Base-by-base conservation (phyloP, 164 flowering plant genomes). In the Magnolia sinica region DNA sequence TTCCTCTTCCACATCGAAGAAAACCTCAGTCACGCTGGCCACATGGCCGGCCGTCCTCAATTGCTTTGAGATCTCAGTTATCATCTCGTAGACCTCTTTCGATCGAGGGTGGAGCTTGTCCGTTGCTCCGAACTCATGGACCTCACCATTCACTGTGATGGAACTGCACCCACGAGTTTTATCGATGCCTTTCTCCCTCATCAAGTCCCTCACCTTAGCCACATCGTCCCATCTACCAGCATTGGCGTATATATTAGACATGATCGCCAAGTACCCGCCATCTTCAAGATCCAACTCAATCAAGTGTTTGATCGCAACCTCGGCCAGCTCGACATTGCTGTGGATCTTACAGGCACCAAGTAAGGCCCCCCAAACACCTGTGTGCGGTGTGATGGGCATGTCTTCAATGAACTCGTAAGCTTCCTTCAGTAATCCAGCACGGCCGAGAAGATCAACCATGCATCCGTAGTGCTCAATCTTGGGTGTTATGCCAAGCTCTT, bases 191-290 rank as follows among this genome's bases (percentile, higher is more conserved):
- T 76, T 82, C 73, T 82, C 73, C 9, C 63, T 77, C 83, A 84
- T 82, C 78, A 84, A 65, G 58, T 78, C 52, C 70, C 87, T 79
- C 58, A 78, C 73, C 70, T 68, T 80, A 3, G 76, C 59, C 64
- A 79, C 83, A 72, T 80, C 83, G 68, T 78, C 77, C 87, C 87
- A 82, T 77, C 80, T 82, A 16, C 83, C 70, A 1, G 83, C 85
- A 80, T 78, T 80, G 14, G 85, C 85, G 72, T 84, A 82, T 45
- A 84, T 82, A 73, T 84, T 82, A 23, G 84, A 84, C 85, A 84
- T 76, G 19, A 84, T 78, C 24, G 83, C 77, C 16, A 78, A 73
- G 70, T 80, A 79, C 27, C 83, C 87, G 55, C 85, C 83, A 76
- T 84, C 82, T 61, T 76, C 68, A 23, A 27, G 68, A 45, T 80